Base-by-base conservation (phyloP, 2,329 filamentous ascomycete genomes). In the Fusarium pseudograminearum region DNA sequence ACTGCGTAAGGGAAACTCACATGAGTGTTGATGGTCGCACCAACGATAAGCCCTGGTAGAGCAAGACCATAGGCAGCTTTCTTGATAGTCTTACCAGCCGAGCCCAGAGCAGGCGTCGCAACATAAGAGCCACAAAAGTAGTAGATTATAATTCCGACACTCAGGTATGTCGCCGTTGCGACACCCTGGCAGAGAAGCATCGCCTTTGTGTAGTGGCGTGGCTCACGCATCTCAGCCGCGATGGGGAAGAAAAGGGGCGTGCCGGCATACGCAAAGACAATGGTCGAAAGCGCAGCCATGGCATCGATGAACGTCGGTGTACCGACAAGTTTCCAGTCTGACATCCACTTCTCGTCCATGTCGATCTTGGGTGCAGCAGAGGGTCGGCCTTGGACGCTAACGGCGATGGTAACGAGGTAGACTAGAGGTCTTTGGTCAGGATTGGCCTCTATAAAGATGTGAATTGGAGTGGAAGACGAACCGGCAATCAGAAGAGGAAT, bases 41-140 rank as follows among this genome's bases (percentile, higher is more conserved):
- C 70, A 30, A 73, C 73, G 18, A 76, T 42, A 7, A 77, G 65
- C 9, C 76, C 76, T 1, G 75, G 74, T 3, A 77, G 54, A 18
- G 75, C 74, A 18, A 78, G 50, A 5, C 81, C 83, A 53, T 84
- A 84, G 48, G 74, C 76, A 20, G 83, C 73, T 66, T 80, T 83
- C 75, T 84, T 84, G 50, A 82, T 75, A 5, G 71, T 57, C 1
- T 47, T 18, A 2, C 83, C 83, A 2, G 81, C 83, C 30, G 80
- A 82, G 2, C 82, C 83, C 5, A 85, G 76, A 4, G 83, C 81
- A 0, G 83, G 83, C 0, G 81, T 83, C 0, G 82, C 79, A 7
- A 85, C 81, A 60, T 80, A 83, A 0, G 80, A 81, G 1, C 83
- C 83, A 63, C 81, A 83, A 56, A 76, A 84, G 56, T 79, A 80